These are phyloP conservation scores for Geranium incanum DNA, from an alignment of 441 rosid species.

Conservation along the genomic window DNA sequence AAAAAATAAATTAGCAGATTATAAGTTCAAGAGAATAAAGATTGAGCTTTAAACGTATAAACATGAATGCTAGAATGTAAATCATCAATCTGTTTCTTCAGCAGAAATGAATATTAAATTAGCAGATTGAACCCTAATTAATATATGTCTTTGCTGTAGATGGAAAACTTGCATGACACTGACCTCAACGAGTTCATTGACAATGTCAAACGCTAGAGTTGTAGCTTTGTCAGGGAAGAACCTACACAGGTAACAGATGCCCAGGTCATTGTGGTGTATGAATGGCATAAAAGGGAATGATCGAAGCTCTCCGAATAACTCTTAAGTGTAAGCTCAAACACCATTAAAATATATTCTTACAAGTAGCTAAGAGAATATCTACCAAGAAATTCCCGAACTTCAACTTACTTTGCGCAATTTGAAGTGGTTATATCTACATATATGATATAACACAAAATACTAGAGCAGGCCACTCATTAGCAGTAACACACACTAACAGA, in stretches of 20 bases:
- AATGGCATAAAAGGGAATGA: neutral
- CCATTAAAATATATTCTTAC: neutral
- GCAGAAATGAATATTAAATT: neutral
- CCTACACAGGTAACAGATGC: slow-evolving; percentile 39
- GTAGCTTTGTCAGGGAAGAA: slow-evolving; percentile 76
- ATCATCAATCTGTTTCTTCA: neutral
- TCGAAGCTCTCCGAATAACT: neutral
- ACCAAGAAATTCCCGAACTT: neutral
- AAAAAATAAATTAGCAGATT: neutral
- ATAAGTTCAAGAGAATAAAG: neutral
- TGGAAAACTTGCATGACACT: neutral
- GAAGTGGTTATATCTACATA: neutral
- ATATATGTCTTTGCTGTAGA: neutral
- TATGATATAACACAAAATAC: neutral
- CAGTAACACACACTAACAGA: neutral
- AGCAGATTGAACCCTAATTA: slow-evolving; percentile 2
- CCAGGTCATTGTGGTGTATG: slow-evolving; percentile 12
- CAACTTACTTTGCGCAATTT: neutral
- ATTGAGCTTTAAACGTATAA: neutral
- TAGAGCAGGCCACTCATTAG: neutral
- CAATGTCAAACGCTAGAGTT: slow-evolving; percentile 48
- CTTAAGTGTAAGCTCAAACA: neutral
- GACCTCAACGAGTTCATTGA: slow-evolving; percentile 60
- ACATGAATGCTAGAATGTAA: neutral
- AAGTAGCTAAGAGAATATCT: neutral